Percentiles rank a stretch among this genome's conserved stretches.
Evolutionary conservation across 768 basidiomycete genomes (phyloP).

Genomic region (Daedaleopsis nitida): DNA sequence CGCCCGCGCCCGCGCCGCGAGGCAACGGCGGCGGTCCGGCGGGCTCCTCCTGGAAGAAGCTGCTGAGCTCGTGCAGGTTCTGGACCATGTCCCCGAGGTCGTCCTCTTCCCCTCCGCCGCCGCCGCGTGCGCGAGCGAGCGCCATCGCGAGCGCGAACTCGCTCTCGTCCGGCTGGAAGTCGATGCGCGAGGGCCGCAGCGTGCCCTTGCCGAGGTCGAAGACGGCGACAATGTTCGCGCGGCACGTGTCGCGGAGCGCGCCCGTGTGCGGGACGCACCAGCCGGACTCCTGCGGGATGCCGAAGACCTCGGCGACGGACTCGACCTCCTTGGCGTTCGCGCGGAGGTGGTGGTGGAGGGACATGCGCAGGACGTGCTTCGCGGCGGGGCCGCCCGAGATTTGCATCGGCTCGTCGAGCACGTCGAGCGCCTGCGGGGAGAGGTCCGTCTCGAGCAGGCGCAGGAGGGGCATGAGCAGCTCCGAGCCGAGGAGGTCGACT

Average conservation of each 20-base stretch:
- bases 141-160: slow-evolving; percentile 34
- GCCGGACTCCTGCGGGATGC: slow-evolving; percentile 78
- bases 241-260: slow-evolving; percentile 59
- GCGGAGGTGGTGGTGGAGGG: slow-evolving; percentile 65
- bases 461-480: slow-evolving; percentile 88
- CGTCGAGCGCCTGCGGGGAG: slow-evolving; percentile 83
- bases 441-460: slow-evolving; percentile 88
- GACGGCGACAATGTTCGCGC: slow-evolving; percentile 80
- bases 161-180: slow-evolving; percentile 64
- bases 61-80: slow-evolving; percentile 74
- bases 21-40: neutral
- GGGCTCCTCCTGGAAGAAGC: slow-evolving; percentile 63
- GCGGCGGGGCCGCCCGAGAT: slow-evolving; percentile 78
- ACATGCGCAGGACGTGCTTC: slow-evolving; percentile 89
- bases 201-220: slow-evolving; percentile 80
- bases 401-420: slow-evolving; percentile 88
- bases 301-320: slow-evolving; percentile 72
- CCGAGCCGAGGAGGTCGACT: slow-evolving; percentile 75
- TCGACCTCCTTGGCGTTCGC: slow-evolving; percentile 49
- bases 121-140: neutral
- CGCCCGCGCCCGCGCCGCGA: neutral
- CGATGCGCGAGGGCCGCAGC: slow-evolving; percentile 72
- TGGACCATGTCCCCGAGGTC: slow-evolving; percentile 79
- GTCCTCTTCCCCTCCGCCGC: slow-evolving; percentile 41
- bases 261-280: slow-evolving; percentile 83